Evolutionary conservation across 441 rosid species (phyloP).

Genomic region (Aquilaria agallochum): DNA sequence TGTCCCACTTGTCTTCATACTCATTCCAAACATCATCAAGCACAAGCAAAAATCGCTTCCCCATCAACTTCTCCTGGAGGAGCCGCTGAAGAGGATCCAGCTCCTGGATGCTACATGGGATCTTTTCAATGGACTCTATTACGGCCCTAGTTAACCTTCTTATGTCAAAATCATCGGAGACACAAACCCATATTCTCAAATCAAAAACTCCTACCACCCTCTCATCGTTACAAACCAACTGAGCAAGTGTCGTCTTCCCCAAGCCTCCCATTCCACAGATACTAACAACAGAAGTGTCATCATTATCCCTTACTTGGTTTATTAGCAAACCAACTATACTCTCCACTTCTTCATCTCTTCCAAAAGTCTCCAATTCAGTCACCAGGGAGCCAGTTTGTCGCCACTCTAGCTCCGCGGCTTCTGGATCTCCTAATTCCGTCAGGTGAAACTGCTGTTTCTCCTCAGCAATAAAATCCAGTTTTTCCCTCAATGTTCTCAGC

Average conservation of each 20-base stretch:
- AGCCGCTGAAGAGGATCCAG: slow-evolving; percentile 3
- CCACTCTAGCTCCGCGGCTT: background rate
- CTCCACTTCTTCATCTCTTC: background rate
- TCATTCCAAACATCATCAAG: slow-evolving; percentile 14
- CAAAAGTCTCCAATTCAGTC: slow-evolving; percentile 5
- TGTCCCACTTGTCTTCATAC: background rate
- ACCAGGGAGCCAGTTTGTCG: slow-evolving; percentile 5
- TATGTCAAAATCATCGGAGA: slow-evolving; percentile 15
- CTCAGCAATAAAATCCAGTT: slow-evolving; percentile 3
- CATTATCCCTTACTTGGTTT: background rate
- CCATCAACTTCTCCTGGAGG: slow-evolving; percentile 2
- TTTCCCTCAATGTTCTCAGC: background rate
- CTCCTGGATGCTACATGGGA: background rate
- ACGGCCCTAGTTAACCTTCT: background rate
- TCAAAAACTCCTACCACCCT: slow-evolving; percentile 28
- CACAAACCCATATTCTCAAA: slow-evolving; percentile 31
- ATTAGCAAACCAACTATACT: background rate
- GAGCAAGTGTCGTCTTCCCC: slow-evolving; percentile 35
- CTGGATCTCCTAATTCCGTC: slow-evolving; percentile 3
- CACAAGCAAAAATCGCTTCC: background rate
- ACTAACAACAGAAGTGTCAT: slow-evolving; percentile 13
- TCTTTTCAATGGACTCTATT: slow-evolving; percentile 2
- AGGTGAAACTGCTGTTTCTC: slow-evolving; percentile 10
- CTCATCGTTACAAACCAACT: slow-evolving; percentile 32
- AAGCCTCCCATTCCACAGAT: slow-evolving; percentile 39